These are phyloP conservation scores for Pilobolus umbonatus DNA, from an alignment of 192 early-diverging fungal genomes.

Conservation along the genomic window DNA sequence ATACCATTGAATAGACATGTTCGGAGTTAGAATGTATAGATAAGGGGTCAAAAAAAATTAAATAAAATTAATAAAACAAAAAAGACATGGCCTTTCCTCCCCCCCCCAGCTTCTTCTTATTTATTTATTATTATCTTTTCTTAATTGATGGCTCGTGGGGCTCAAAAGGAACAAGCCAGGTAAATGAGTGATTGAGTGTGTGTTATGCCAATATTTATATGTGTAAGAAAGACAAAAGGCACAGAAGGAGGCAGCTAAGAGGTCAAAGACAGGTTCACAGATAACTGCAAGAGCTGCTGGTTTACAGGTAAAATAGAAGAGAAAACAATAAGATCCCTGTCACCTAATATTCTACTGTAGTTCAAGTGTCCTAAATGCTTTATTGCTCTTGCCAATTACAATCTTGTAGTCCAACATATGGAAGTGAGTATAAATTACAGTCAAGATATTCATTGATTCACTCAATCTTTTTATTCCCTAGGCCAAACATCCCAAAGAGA, in stretches of 20 bases:
- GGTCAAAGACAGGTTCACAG: conserved; percentile 14
- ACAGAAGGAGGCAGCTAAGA: conserved; percentile 34
- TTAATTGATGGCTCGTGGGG: conserved; percentile 22
- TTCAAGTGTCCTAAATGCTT: conserved; percentile 33
- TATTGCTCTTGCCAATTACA: conserved; percentile 28
- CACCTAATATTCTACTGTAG: not conserved
- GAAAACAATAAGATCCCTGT: not conserved
- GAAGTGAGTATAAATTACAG: conserved; percentile 9
- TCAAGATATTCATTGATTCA: not conserved
- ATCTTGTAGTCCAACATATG: conserved; percentile 28
- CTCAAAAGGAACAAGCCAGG: conserved; percentile 29
- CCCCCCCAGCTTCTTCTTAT: conserved; percentile 3
- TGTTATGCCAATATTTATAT: not conserved
- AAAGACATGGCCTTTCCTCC: too few relatives aligned
- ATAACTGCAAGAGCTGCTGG: conserved; percentile 29
- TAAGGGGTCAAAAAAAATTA: too few relatives aligned
- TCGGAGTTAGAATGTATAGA: too few relatives aligned
- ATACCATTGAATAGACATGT: conserved; percentile 21
- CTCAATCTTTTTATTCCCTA: not conserved
- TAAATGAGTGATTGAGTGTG: not conserved
- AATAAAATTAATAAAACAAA: too few relatives aligned
- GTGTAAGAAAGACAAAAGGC: conserved; percentile 26
- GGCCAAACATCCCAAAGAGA: conserved; percentile 32
- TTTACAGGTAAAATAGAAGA: conserved; percentile 13
- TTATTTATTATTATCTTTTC: conserved; percentile 4